A percentile compares a stretch with the other conserved stretches of the same genome.
phyloP scores from a whole-genome alignment of 805 yeast species.

The Candida lessepsii region DNA sequence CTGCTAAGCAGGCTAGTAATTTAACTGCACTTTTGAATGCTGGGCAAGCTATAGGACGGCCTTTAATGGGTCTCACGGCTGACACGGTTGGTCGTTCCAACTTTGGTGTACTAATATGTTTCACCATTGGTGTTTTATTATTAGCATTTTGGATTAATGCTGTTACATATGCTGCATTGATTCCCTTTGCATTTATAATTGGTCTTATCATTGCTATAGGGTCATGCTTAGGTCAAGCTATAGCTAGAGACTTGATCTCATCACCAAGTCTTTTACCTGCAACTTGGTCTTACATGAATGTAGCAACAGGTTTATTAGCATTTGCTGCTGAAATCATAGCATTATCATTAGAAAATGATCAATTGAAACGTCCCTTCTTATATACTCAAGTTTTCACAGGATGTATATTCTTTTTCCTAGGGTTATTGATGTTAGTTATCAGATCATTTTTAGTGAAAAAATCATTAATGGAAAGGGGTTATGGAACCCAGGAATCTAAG shows the following conservation, averaged over 20 bases:
- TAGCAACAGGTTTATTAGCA: constrained; percentile 30
- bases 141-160: constrained; percentile 42
- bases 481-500: background rate
- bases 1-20: constrained; percentile 28
- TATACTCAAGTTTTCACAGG: constrained; percentile 62
- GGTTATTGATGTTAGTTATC: constrained; percentile 43
- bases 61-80: constrained; percentile 46
- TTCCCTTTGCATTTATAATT: constrained; percentile 28
- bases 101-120: constrained; percentile 21
- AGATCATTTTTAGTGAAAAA: constrained; percentile 53
- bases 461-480: constrained; percentile 22
- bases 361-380: constrained; percentile 40
- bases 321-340: constrained; percentile 56
- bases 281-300: constrained; percentile 40
- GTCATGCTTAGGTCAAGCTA: constrained; percentile 23
- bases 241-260: constrained; percentile 25
- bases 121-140: constrained; percentile 24
- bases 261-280: constrained; percentile 27
- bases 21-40: constrained; percentile 40
- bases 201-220: constrained; percentile 35
- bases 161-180: constrained; percentile 26
- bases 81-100: constrained; percentile 50
- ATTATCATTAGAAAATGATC: constrained; percentile 34
- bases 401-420: constrained; percentile 40
- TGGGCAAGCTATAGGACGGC: constrained; percentile 50